A percentile compares a stretch with the other conserved stretches of the same genome.
Conservation (phyloP, 139 green algal species). For the Astrephomene gubernaculifera region DNA sequence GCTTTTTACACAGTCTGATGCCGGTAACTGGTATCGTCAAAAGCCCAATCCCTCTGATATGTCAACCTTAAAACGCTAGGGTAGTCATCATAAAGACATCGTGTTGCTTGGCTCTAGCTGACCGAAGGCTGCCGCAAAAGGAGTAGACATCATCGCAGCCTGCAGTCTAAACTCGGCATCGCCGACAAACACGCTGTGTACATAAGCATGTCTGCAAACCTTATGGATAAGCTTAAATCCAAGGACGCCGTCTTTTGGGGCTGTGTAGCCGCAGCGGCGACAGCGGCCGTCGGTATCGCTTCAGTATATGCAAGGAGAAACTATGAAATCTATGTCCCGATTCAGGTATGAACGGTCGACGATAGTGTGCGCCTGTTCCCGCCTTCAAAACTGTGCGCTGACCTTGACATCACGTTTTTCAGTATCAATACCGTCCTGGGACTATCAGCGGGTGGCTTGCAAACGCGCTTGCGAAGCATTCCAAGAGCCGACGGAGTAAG, state of each 20-base stretch:
- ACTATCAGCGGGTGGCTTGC: slow-evolving; percentile 88
- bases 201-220: background rate
- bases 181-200: too few species aligned
- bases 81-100: too few species aligned
- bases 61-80: too few species aligned
- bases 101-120: too few species aligned
- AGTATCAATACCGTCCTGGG: slow-evolving; percentile 94
- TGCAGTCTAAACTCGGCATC: too few species aligned
- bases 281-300: background rate
- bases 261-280: background rate
- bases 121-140: too few species aligned
- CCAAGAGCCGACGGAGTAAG: slow-evolving; percentile 80
- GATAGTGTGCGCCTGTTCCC: too few species aligned
- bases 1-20: too few species aligned
- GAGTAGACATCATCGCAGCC: too few species aligned
- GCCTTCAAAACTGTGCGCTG: background rate
- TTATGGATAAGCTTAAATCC: background rate
- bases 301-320: slow-evolving; percentile 45
- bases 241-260: slow-evolving; percentile 24
- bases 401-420: slow-evolving; percentile 27
- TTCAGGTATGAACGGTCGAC: slow-evolving; percentile 56
- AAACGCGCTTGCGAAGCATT: slow-evolving; percentile 78
- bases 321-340: slow-evolving; percentile 58
- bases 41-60: too few species aligned
- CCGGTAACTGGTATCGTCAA: too few species aligned